Conservation (phyloP, 208 protist species). For the Trypanosomatidae sp. region DNA sequence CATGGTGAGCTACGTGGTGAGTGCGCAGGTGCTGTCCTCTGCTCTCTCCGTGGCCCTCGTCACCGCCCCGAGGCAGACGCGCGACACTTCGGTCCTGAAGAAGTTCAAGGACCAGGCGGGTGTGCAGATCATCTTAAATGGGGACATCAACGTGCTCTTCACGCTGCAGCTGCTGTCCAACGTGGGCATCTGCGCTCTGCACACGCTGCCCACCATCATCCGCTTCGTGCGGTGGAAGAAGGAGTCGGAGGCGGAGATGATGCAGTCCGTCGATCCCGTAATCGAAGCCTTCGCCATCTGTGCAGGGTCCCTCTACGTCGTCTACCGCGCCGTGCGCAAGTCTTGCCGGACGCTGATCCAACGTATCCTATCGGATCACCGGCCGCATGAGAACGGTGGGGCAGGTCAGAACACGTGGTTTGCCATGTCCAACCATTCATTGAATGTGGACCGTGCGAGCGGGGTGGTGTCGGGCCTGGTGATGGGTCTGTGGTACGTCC, state of each 20-base stretch:
- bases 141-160: constrained; percentile 74
- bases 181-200: constrained; percentile 49
- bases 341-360: constrained; percentile 36
- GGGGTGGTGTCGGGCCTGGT: constrained; percentile 39
- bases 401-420: constrained; percentile 30
- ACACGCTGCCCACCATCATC: constrained; percentile 76
- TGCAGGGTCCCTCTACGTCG: constrained; percentile 54
- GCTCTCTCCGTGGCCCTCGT: constrained; percentile 53
- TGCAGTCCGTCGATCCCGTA: constrained; percentile 41
- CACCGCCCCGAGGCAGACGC: constrained; percentile 37
- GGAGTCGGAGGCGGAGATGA: constrained; percentile 33
- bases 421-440: constrained; percentile 15
- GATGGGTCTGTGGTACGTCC: constrained; percentile 62
- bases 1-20: constrained; percentile 80
- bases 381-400: not conserved
- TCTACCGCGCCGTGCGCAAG: constrained; percentile 56
- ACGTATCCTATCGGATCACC: constrained; percentile 28
- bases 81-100: constrained; percentile 24
- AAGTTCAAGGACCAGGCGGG: constrained; percentile 32
- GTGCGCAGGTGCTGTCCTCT: constrained; percentile 70
- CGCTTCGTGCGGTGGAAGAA: constrained; percentile 50
- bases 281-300: constrained; percentile 73
- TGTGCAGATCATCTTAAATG: constrained; percentile 50
- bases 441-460: constrained; percentile 37
- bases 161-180: constrained; percentile 74